Evolutionary conservation across 176 grass and related monocot genomes (phyloP), one percentile per base, ranked within the genome.

Genomic region (Zoysia pacifica): DNA sequence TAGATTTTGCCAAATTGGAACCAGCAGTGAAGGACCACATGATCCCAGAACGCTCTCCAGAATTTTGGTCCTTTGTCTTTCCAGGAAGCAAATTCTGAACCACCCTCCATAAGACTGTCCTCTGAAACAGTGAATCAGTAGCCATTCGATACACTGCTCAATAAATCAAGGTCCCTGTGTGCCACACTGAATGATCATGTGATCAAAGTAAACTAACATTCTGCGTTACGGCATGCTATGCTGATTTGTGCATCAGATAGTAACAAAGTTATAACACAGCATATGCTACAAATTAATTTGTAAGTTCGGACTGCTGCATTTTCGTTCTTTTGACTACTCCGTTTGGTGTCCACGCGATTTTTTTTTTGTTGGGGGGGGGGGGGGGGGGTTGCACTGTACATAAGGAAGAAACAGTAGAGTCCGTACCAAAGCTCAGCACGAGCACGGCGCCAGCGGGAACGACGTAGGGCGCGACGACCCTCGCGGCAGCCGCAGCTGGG

Each of bases 61-160:
- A 62, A 83, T 16, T 12, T 19, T 6, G 63, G 14, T 68, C 52
- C 67, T 93, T 95, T 43, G 70, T 78, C 80, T 82, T 95, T 49
- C 67, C 14, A 2, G 88, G 73, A n/a, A 99, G 67, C n/a, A 99
- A 39, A 80, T 83, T 88, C 68, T 81, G 84, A 67, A 93, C 79
- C 78, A 93, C 79, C 65, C 87, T 90, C 96, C 96, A 94, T 78
- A 92, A 78, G 75, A 99, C 96, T 99, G 90, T 89, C 80, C 73
- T 82, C 84, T 91, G 86, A 94, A 93, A 91, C 77, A 85, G 75
- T 58, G 87, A 86, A 80, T 91, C 89, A 99, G 84, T 73, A 75
- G 19, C 59, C 62, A 12, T 72, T 71, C 87, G 72, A 70, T 51
- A 48, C 7, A 77, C 43, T 40, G 4, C 4, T 19, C 5, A 58